Evolutionary conservation across 2,329 filamentous ascomycete species (phyloP).

Genomic region (Apiospora koreana): DNA sequence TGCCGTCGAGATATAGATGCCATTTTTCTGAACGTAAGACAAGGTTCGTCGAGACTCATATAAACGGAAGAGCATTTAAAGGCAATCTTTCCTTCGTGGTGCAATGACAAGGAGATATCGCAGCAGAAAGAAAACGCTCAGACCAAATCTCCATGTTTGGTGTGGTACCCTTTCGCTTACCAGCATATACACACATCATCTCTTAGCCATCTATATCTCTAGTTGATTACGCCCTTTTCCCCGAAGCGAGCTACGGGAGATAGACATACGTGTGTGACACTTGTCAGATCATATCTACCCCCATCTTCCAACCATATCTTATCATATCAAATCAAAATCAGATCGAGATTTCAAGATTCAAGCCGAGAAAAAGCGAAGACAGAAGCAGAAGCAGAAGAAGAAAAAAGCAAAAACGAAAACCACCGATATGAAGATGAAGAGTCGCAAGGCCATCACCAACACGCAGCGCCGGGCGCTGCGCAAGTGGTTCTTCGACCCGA

Average conservation of each 20-base stretch:
- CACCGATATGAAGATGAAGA: slow-evolving; percentile 14
- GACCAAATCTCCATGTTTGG: background rate
- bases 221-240: background rate
- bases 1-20: background rate
- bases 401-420: no score
- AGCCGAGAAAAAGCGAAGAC: no score
- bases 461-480: slow-evolving; percentile 16
- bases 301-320: no score
- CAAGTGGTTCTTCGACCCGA: slow-evolving; percentile 16
- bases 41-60: background rate
- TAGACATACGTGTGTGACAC: background rate
- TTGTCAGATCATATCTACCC: background rate
- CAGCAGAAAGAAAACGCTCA: background rate
- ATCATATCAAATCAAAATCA: no score
- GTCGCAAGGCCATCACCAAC: slow-evolving; percentile 16
- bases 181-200: background rate
- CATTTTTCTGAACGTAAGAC: background rate
- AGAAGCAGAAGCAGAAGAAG: background rate
- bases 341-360: no score
- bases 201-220: background rate
- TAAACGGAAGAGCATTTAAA: background rate
- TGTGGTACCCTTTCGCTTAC: background rate
- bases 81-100: background rate
- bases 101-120: background rate
- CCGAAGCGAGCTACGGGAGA: background rate